Conservation (phyloP, 2,329 filamentous ascomycete genomes). For the Aureobasidium sp. region DNA sequence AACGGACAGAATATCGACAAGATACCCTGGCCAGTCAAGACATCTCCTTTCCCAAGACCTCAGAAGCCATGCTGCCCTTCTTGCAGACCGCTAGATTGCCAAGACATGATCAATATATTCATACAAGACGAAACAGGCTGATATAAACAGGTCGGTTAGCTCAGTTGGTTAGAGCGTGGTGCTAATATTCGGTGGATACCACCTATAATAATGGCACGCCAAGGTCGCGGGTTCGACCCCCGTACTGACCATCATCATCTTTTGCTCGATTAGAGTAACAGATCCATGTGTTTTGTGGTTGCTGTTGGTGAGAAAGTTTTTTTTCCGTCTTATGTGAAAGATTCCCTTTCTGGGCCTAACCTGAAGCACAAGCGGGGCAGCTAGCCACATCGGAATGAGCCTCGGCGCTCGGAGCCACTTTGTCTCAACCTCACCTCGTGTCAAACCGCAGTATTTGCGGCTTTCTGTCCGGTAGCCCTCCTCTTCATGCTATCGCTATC, state of each 20-base stretch:
- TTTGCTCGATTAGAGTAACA: background rate
- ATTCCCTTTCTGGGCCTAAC: no score
- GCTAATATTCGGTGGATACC: slow-evolving; percentile 19
- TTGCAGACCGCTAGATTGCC: no score
- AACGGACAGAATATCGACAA: no score
- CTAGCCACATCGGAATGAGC: background rate
- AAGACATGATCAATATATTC: no score
- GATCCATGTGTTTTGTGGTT: background rate
- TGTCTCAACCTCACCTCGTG: background rate
- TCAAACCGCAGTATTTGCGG: slow-evolving; percentile 2
- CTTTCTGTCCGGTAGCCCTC: background rate
- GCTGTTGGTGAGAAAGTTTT: background rate
- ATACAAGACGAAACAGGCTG: no score
- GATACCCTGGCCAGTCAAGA: no score
- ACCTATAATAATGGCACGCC: slow-evolving; percentile 16
- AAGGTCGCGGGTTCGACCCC: slow-evolving; percentile 27
- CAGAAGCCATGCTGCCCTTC: no score
- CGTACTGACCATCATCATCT: slow-evolving; percentile 18
- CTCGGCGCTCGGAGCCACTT: background rate
- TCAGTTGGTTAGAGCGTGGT: slow-evolving; percentile 27
- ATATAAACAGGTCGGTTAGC: slow-evolving; percentile 18
- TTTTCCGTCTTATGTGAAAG: background rate
- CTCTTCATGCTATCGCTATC: no score
- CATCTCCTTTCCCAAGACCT: no score
- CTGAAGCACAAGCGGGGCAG: background rate